phyloP scores from a whole-genome alignment of 148 eudicot species.

The Chenopodium album region DNA sequence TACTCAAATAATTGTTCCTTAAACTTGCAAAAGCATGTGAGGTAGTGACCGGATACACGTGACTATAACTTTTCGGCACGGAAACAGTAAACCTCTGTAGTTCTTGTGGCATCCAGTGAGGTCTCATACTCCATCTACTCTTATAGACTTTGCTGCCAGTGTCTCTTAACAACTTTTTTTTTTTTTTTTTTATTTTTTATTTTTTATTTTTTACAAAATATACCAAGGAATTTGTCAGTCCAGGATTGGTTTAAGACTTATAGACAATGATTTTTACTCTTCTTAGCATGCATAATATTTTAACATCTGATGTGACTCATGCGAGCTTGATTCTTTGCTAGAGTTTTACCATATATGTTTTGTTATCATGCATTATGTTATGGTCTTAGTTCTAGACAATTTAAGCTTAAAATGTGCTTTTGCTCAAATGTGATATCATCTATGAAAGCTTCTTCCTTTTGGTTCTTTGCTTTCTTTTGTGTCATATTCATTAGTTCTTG shows the following conservation, averaged over 20 bases:
- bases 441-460: too few relatives aligned
- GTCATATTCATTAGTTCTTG: background rate
- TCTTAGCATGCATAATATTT: background rate
- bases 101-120: background rate
- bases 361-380: background rate
- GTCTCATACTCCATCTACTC: background rate
- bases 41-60: background rate
- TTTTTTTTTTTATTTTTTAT: background rate
- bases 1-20: background rate
- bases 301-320: background rate
- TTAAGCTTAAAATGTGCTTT: background rate
- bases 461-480: background rate
- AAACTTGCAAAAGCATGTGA: background rate
- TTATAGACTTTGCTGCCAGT: background rate
- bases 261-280: background rate
- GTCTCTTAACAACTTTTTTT: background rate
- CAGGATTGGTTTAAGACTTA: background rate
- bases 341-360: background rate
- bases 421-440: background rate
- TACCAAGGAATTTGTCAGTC: background rate
- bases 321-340: background rate
- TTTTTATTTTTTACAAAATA: background rate
- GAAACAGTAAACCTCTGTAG: background rate
- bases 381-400: background rate
- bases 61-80: background rate